Conservation (phyloP, 257 asterid genomes). For the Phtheirospermum japonicum region DNA sequence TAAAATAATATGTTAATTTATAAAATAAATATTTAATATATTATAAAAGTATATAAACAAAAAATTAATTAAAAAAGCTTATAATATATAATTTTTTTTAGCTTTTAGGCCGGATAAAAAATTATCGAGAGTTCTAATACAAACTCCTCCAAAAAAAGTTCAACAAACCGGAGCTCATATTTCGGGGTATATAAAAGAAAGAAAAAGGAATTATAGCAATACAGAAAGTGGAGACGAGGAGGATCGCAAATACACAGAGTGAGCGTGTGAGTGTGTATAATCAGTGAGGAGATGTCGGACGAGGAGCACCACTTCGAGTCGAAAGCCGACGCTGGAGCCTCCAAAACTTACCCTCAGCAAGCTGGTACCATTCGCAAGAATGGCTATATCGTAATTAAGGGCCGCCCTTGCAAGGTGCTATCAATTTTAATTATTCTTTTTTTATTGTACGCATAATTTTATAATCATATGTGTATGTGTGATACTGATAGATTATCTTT, state of each 20-base stretch:
- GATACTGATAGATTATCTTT: not conserved
- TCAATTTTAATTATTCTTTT: not conserved
- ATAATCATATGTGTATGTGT: not conserved
- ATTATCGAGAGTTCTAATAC: too few relatives aligned
- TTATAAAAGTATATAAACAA: too few relatives aligned
- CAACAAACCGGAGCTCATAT: too few relatives aligned
- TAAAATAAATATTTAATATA: too few relatives aligned
- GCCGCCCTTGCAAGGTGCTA: slow-evolving; percentile 45
- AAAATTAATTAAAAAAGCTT: too few relatives aligned
- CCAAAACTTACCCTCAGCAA: slow-evolving; percentile 46
- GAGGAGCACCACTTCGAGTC: slow-evolving; percentile 51
- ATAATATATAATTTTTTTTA: too few relatives aligned
- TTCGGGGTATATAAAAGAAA: too few relatives aligned
- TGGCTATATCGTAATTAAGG: slow-evolving; percentile 41
- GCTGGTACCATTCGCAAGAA: slow-evolving; percentile 50
- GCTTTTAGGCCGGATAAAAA: too few relatives aligned
- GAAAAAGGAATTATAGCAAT: too few relatives aligned
- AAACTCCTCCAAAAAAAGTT: too few relatives aligned
- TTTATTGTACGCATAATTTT: not conserved
- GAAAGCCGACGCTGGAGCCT: slow-evolving; percentile 49
- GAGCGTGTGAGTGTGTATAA: slow-evolving; percentile 4
- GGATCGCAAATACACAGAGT: slow-evolving; percentile 9
- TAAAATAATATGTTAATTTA: too few relatives aligned
- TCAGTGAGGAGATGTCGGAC: slow-evolving; percentile 38
- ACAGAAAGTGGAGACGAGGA: not conserved